Base-by-base conservation (phyloP, 805 yeast species). In the Nakazawaea molendinolei region DNA sequence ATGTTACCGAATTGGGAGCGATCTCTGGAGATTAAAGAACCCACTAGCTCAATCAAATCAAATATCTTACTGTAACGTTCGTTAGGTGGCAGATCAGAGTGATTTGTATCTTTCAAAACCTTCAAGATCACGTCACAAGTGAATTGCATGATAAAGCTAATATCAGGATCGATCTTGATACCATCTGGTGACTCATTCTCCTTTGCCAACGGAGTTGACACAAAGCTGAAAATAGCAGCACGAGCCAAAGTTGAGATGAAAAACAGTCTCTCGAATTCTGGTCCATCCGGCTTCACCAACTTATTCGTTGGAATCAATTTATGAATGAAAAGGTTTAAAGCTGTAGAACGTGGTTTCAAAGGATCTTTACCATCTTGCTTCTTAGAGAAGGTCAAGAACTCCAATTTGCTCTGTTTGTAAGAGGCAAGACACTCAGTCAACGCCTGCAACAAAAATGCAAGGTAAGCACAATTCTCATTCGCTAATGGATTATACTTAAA, bases 401-500 rank as follows among this genome's bases (percentile, higher is more conserved):
- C 95, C 33, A 83, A 67, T 53, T 89, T 89, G 34, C 87, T 74
- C 43, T 78, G 79, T 43, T 79, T 81, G 52, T 87, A 89, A 2
- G 95, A 83, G 2, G 79, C 73, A 6, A 89, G 55, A 6, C 86
- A 58, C 46, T 89, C 97, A 0, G 78, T 69, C 26, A 87, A 55
- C 0, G 75, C 58, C 45, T 78, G 84, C 26, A 89, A 58, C 31
- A 89, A 56, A 53, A 79, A 87, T 29, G 79, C 69, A 40, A 77
- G 74, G 47, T 83, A 79, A 0, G 78, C 68, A 55, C 79, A 84
- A 21, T 71, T 66, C 6, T 65, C 60, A 50, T 82, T 83, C 12
- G 37, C 37, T 20, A 38, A 8, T 8, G 38, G 41, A 21, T 38
- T 33, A 22, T 24, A 33, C 12, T 38, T 38, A 32, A 33, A 38